Evolutionary conservation across 306 rosid genomes (phyloP).

Genomic region (Castanea mollissima): DNA sequence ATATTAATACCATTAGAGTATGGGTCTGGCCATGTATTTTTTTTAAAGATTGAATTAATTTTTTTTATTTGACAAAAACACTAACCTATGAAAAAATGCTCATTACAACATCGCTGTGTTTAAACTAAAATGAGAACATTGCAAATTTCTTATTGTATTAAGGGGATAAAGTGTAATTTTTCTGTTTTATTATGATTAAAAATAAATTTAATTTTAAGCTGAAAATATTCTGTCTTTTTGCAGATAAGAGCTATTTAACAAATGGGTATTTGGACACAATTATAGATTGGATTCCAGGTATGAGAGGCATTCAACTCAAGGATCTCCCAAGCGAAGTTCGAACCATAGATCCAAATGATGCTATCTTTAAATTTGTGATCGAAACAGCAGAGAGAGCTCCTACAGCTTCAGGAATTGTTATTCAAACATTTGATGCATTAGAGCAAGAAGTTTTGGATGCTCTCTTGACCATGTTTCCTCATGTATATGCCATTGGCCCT

Average conservation of each 20-base stretch:
- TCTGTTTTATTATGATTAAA: too few species aligned
- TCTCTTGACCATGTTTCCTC: not conserved
- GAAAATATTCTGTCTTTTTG: not conserved
- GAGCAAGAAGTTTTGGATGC: constrained; percentile 6
- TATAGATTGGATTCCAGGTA: constrained; percentile 12
- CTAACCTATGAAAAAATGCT: too few species aligned
- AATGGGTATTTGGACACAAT: constrained; percentile 2
- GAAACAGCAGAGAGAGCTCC: not conserved
- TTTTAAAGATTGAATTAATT: too few species aligned
- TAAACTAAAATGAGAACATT: too few species aligned
- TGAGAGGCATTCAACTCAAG: not conserved
- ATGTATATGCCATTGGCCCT: constrained; percentile 1
- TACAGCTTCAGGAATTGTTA: not conserved
- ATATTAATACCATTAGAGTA: too few species aligned
- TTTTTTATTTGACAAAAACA: too few species aligned
- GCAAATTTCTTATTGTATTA: too few species aligned
- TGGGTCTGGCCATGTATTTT: too few species aligned
- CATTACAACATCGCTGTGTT: too few species aligned
- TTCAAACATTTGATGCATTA: constrained; percentile 5
- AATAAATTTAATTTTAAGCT: too few species aligned
- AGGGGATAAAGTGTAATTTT: too few species aligned
- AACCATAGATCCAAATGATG: not conserved
- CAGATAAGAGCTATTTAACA: constrained; percentile 10
- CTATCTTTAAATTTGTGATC: not conserved
- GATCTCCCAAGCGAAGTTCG: not conserved